Evolutionary conservation across 1,284 basidiomycete species (phyloP), one percentile per base, ranked within the genome.

Genomic region (Microbotryomycetes sp.): DNA sequence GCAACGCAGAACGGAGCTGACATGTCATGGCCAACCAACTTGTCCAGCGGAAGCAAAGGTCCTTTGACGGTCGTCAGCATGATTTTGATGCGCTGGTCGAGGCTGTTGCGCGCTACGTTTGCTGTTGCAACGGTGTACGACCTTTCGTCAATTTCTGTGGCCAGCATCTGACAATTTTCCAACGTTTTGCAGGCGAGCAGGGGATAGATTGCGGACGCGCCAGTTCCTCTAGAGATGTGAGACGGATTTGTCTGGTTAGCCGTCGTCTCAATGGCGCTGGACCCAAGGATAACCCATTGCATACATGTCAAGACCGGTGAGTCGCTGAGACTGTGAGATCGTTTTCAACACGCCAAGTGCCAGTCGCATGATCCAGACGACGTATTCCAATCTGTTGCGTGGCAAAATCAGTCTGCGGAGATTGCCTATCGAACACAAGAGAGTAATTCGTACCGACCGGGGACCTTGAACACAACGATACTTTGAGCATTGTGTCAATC

Each of bases 141-240:
- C 0, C 71, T 66, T 1, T 76, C 71, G 69, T 94, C 87, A 29
- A 91, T 77, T 52, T 93, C 90, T 13, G 62, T 66, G 13, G 49
- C 67, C 6, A 62, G 46, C 35, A 68, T 87, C 63, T 16, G 1
- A 11, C 28, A 30, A 28, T 24, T 23, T 13, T 79, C 73, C 41
- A 84, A 77, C 24, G 83, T 73, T 2, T 76, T 79, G 71, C 85
- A 86, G 0, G 82, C 82, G 0, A 97, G 80, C 0, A 96, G 77
- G 0, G 92, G 86, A 68, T 97, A 97, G 64, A 97, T 91, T 0
- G 84, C 88, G 0, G 89, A 88, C 7, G 91, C 85, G 0, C 93
- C 93, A 7, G 91, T 94, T 18, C 93, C 93, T 46, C 91, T 93
- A 66, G 35, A 9, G 45, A 57, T 46, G 9, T n/a, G 26, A 52